Conservation (phyloP, 208 protist genomes). For the Wallacemonas collosoma region DNA sequence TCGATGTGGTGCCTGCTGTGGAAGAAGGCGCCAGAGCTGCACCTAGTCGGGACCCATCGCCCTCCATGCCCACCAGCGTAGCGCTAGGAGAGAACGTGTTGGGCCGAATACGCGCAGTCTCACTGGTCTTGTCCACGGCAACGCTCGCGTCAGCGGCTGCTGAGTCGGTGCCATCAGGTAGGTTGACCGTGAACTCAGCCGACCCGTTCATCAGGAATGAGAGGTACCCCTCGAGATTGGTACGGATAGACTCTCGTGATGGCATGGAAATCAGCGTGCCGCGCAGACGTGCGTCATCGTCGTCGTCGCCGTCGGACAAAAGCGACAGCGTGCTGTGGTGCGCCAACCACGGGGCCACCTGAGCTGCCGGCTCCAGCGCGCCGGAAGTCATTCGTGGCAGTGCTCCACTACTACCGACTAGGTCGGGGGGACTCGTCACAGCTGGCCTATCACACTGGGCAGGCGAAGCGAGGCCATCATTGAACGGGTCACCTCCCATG, state of each 20-base stretch:
- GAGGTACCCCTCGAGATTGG: not conserved
- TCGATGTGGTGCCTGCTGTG: too few relatives aligned
- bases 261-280: too few relatives aligned
- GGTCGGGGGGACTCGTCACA: not conserved
- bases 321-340: not conserved
- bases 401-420: not conserved
- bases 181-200: not conserved
- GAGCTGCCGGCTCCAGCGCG: not conserved
- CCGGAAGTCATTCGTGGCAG: not conserved
- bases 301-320: conserved; percentile 12
- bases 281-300: not conserved
- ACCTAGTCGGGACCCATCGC: not conserved
- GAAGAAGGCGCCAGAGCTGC: too few relatives aligned
- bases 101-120: not conserved
- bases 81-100: conserved; percentile 4
- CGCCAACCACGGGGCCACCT: conserved; percentile 6
- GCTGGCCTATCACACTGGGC: not conserved
- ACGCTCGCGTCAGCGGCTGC: not conserved
- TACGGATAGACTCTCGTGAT: not conserved
- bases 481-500: not conserved
- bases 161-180: not conserved
- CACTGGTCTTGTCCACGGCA: not conserved
- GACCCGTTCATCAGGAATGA: not conserved
- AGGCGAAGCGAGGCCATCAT: not conserved
- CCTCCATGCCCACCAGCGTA: not conserved